A percentile compares a stretch with the other conserved stretches of the same genome.
phyloP scores from a whole-genome alignment of 2,329 filamentous ascomycete species.

The Neofusicoccum ribis region DNA sequence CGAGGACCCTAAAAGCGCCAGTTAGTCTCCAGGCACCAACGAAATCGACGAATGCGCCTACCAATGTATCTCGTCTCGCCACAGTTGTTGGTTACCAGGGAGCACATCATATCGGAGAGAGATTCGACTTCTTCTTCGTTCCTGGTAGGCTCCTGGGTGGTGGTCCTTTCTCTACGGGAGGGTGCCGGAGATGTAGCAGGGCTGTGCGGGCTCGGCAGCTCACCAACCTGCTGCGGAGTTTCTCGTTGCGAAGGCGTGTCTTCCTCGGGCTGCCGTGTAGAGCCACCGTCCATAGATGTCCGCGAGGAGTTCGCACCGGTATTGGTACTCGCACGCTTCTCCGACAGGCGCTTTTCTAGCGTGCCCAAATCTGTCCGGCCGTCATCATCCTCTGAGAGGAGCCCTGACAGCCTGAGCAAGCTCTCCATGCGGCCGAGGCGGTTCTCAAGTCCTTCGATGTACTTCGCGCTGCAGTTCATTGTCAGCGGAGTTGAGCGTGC shows the following conservation, averaged over 20 bases:
- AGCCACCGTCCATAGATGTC: constrained; percentile 14
- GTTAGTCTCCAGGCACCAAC: constrained; percentile 2
- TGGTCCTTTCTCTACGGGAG: constrained; percentile 39
- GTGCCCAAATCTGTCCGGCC: constrained; percentile 85
- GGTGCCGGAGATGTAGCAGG: constrained; percentile 53
- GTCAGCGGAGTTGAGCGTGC: constrained; percentile 11
- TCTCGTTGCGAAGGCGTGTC: constrained; percentile 39
- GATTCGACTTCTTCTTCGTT: constrained; percentile 70
- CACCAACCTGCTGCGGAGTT: constrained; percentile 48
- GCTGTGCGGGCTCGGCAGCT: constrained; percentile 52
- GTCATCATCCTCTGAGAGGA: constrained; percentile 82
- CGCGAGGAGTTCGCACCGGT: constrained; percentile 28
- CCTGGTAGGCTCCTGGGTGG: constrained; percentile 44
- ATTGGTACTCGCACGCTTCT: constrained; percentile 41
- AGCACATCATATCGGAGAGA: constrained; percentile 98
- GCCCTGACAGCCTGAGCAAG: constrained; percentile 78
- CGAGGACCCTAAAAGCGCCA: constrained; percentile 68
- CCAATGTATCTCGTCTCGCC: constrained; percentile 96
- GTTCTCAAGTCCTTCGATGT: constrained; percentile 96
- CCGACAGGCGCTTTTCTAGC: constrained; percentile 72
- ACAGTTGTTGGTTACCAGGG: constrained; percentile 88
- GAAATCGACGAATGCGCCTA: constrained; percentile 38
- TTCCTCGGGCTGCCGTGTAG: background rate
- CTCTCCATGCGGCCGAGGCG: constrained; percentile 95
- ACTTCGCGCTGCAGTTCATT: constrained; percentile 70